These are phyloP conservation scores for Pyricularia pennisetigena DNA, from an alignment of 2,329 filamentous ascomycete genomes.

Conservation along the genomic window DNA sequence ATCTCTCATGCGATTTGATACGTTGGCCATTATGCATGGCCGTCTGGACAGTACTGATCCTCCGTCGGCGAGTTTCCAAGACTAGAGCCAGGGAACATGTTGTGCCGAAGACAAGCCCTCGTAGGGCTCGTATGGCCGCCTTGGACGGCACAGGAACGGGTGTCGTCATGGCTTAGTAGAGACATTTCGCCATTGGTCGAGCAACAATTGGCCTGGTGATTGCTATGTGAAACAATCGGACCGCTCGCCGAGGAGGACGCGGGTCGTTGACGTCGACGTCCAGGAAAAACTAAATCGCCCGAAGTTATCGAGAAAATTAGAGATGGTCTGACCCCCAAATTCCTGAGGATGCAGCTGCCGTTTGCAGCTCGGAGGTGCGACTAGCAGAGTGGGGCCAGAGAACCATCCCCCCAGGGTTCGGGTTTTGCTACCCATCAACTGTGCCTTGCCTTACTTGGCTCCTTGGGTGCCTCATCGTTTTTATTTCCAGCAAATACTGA, in stretches of 20 bases:
- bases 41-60: constrained; percentile 28
- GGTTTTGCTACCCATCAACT: background rate
- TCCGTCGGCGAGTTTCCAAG: constrained; percentile 33
- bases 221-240: background rate
- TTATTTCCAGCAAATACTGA: background rate
- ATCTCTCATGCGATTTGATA: constrained; percentile 26
- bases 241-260: background rate
- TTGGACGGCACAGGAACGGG: constrained; percentile 32
- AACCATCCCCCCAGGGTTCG: background rate
- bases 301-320: background rate
- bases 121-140: constrained; percentile 32
- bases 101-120: constrained; percentile 32
- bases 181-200: background rate
- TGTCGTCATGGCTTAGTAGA: constrained; percentile 18
- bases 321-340: constrained; percentile 3
- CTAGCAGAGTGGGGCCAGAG: background rate
- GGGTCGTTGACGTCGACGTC: background rate
- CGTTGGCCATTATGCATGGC: constrained; percentile 28
- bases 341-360: background rate
- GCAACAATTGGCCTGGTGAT: background rate
- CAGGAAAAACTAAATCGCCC: background rate
- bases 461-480: background rate
- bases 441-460: background rate
- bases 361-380: background rate
- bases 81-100: constrained; percentile 32